Evolutionary conservation across 129 eudicot species (phyloP).

Genomic region (Apium graveolens): DNA sequence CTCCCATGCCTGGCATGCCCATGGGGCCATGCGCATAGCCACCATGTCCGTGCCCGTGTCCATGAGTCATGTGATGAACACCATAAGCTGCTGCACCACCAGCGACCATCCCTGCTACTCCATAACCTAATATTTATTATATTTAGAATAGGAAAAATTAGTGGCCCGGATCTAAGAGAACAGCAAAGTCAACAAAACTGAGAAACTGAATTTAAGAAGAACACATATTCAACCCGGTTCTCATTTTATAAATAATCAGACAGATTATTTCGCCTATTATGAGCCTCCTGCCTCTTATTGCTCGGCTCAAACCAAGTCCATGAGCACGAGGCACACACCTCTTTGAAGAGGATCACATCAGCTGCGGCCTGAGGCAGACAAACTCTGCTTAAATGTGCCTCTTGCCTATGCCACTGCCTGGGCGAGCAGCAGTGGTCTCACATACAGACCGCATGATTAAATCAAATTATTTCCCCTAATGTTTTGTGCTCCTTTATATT

Average conservation of each 20-base stretch:
- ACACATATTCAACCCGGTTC: neutral
- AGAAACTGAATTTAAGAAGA: neutral
- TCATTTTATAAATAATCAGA: too few species aligned
- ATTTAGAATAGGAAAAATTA: neutral
- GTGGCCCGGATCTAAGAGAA: neutral
- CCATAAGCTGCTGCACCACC: slow-evolving; percentile 52
- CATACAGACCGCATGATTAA: neutral
- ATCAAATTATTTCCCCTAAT: neutral
- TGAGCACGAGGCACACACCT: neutral
- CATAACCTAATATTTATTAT: neutral
- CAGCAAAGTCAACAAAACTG: neutral
- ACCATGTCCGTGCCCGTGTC: slow-evolving; percentile 11
- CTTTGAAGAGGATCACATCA: neutral
- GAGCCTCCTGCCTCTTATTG: neutral
- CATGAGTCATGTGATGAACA: slow-evolving; percentile 27
- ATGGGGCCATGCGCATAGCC: slow-evolving; percentile 14
- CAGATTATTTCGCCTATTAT: too few species aligned
- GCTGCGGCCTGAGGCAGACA: too few species aligned
- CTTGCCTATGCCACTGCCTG: too few species aligned
- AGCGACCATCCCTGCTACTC: slow-evolving; percentile 40
- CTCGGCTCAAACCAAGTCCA: neutral
- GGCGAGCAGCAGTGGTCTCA: neutral
- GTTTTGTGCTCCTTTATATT: neutral
- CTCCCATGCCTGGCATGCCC: slow-evolving; percentile 14
- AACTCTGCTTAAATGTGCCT: too few species aligned